Base-by-base conservation (phyloP, 2,329 filamentous ascomycete species). In the Curvularia eragrostidis region DNA sequence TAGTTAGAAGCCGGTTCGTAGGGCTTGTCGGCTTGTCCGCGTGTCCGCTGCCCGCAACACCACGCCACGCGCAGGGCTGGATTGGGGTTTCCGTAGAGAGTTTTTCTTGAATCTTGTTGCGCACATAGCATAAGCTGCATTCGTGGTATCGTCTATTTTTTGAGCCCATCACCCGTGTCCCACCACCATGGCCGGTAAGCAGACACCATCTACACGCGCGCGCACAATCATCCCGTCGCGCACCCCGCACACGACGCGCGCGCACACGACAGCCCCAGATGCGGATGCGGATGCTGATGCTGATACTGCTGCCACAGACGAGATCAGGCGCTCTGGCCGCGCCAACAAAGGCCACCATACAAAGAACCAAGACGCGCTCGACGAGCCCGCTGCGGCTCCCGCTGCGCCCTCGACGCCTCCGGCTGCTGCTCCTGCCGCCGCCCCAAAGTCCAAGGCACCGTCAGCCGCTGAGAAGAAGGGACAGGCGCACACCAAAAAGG, bases 331-430 rank as follows among this genome's bases (percentile, higher is more conserved):
- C 75, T 99, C 95, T 42, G 93, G 95, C 65, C 90, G 95, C 72
- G 93, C 94, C 70, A 99, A 95, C 64, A 99, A 99, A 76, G 95
- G 95, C 75, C 93, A 97, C 71, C 93, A 98, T 78, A 89, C 88
- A 24, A 97, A 97, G 78, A 90, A 90, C 65, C 89, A 92, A 68
- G 93, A 97, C 73, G 61, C 67, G 56, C 64, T 75, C 65, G 71
- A 77, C 62, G 71, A 75, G 58, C 64, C 70, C 48, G 58, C 61
- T 30, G 62, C 80, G 52, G 80, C 82, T 64, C 81, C 43, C 18
- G 43, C 43, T 30, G 26, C 43, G 6, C 26, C 43, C 5, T 5
- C 43, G 1, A 46, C 43, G 34, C 62, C 80, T 38, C 62, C 80
- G 52, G 80, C 82, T 65, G 81, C 70, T 48, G 60, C 61, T 34